Evolutionary conservation across 257 asterid genomes (phyloP).

Genomic region (Nyctanthes arbortristis): DNA sequence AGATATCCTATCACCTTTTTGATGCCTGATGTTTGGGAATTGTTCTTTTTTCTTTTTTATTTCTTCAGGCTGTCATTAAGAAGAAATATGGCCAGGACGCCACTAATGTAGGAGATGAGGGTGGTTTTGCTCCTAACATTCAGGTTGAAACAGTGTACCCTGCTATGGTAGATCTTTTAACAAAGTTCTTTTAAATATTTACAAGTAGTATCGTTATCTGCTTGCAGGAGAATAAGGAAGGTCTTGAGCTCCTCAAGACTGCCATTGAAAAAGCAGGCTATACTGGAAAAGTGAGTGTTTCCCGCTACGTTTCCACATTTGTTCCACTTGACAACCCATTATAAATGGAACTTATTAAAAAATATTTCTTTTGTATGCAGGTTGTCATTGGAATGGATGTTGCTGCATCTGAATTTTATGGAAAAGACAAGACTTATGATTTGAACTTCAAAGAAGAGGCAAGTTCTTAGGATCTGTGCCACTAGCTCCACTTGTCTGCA

Average conservation of each 20-base stretch:
- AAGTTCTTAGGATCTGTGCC: slow-evolving; percentile 12
- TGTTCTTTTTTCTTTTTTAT: background rate
- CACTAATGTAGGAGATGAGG: slow-evolving; percentile 97
- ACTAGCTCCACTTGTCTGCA: background rate
- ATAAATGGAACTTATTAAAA: too few relatives aligned
- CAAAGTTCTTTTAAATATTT: slow-evolving; percentile 16
- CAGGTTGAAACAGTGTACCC: slow-evolving; percentile 47
- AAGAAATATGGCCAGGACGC: slow-evolving; percentile 98
- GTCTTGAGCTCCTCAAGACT: slow-evolving; percentile 93
- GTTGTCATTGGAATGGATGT: slow-evolving; percentile 99
- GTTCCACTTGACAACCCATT: too few relatives aligned
- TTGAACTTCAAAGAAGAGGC: slow-evolving; percentile 98
- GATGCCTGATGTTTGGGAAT: slow-evolving; percentile 3
- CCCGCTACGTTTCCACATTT: background rate
- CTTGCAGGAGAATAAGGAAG: slow-evolving; percentile 93
- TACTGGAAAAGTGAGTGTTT: slow-evolving; percentile 62
- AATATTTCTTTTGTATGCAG: slow-evolving; percentile 34
- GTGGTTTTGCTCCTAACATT: slow-evolving; percentile 98
- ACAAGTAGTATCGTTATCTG: background rate
- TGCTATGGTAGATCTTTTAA: slow-evolving; percentile 7
- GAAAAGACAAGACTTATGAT: slow-evolving; percentile 73
- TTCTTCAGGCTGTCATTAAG: slow-evolving; percentile 83
- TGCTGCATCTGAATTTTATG: slow-evolving; percentile 97
- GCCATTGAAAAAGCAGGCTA: slow-evolving; percentile 97
- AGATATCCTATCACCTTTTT: background rate